Evolutionary conservation across 192 early-diverging fungal species (phyloP), one percentile per base, ranked within the genome.

Genomic region (Rhizophagus sp.): DNA sequence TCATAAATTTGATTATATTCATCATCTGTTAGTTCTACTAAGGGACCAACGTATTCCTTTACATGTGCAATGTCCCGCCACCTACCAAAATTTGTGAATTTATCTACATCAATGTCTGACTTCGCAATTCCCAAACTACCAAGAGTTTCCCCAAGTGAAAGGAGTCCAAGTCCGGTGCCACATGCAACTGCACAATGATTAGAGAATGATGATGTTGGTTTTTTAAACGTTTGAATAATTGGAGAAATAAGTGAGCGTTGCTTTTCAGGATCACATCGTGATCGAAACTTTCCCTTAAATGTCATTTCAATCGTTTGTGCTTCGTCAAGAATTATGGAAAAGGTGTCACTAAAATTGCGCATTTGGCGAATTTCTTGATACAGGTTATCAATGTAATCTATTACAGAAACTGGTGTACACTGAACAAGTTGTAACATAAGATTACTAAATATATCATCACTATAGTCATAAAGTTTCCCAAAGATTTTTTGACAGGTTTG

Each of bases 61-160:
- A 74, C 72, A 74, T 74, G 27, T 22, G 0, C 52, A 74, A 74
- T 33, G 30, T 52, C 17, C 33, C 33, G 24, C 72, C 72, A 74
- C 3, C 1, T 10, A 61, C 25, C 72, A 57, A 74, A 74, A 0
- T 61, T 12, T 17, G 72, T 74, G 19, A 74, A 74, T 61, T 61
- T 74, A 36, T 17, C 13, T 73, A 52, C 30, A 5, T 33, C 47
- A 27, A 12, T 5, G 3, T 36, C 72, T 57, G 47, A 50, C 25
- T 73, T 73, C 19, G 50, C 0, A 47, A 73, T 50, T 57, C 72
- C 24, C 19, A 22, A 30, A 30, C 27, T 33, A 0, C 57, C 33
- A 73, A 73, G 19, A 72, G 5, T 4, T 2, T 72, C 39, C 0
- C 44, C 70, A 41, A 72, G 70, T 5, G 34, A 73, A 52, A 73